Evolutionary conservation across 257 asterid genomes (phyloP).

Genomic region (Jacaranda mimosifolia): DNA sequence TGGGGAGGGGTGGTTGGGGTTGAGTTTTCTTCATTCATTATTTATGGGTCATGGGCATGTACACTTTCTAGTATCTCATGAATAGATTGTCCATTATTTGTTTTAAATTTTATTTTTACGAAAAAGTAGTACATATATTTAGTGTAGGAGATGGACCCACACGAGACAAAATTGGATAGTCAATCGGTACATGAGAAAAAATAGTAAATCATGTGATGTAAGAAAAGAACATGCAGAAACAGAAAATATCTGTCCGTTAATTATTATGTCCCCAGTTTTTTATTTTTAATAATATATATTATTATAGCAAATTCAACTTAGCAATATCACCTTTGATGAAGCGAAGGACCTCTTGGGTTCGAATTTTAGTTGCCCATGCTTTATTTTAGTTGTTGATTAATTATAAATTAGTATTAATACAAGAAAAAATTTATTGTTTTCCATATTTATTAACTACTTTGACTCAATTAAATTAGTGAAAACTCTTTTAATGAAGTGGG

Average conservation of each 20-base stretch:
- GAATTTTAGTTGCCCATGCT: neutral
- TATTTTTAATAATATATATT: slow-evolving; percentile 12
- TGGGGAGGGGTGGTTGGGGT: too few species aligned
- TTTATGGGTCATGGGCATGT: neutral
- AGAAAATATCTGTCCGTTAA: slow-evolving; percentile 30
- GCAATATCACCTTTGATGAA: neutral
- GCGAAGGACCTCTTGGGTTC: too few species aligned
- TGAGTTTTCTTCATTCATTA: neutral
- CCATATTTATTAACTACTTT: too few species aligned
- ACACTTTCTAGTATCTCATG: neutral
- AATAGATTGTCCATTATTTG: neutral
- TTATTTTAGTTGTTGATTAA: neutral
- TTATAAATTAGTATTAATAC: neutral
- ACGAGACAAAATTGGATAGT: slow-evolving; percentile 33
- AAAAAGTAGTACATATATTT: neutral
- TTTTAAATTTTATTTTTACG: neutral
- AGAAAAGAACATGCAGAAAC: slow-evolving; percentile 37
- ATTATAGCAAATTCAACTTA: slow-evolving; percentile 7
- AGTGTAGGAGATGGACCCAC: slow-evolving; percentile 36
- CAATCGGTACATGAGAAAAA: slow-evolving; percentile 34
- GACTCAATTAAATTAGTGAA: too few species aligned
- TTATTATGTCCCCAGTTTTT: slow-evolving; percentile 36
- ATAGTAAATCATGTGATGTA: slow-evolving; percentile 45
- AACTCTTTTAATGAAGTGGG: too few species aligned
- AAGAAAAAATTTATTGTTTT: too few species aligned